phyloP scores from a whole-genome alignment of 106 monocot genomes.

The Dendrobium huoshanense region DNA sequence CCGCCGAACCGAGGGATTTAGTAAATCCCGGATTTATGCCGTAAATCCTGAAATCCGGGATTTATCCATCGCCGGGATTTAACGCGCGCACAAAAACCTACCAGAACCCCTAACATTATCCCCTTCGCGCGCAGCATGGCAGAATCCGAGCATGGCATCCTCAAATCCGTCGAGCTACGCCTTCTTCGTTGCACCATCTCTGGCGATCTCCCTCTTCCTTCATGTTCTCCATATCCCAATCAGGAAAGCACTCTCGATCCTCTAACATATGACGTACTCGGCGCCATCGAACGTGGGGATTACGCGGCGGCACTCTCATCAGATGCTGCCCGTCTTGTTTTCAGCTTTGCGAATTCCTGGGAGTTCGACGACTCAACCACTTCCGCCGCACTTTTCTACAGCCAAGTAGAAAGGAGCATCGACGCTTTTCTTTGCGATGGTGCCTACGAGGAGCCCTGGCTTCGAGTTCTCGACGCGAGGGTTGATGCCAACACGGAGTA shows the following conservation, averaged over 20 bases:
- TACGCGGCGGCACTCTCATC: constrained; percentile 58
- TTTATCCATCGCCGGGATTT: too few species aligned
- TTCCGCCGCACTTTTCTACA: constrained; percentile 55
- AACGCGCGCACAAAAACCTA: too few species aligned
- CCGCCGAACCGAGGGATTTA: too few species aligned
- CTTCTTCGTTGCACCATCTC: constrained; percentile 82
- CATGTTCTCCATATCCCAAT: constrained; percentile 5
- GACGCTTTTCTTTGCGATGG: constrained; percentile 34
- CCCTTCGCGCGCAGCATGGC: constrained; percentile 6
- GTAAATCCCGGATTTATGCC: too few species aligned
- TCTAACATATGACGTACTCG: constrained; percentile 33
- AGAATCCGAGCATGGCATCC: constrained; percentile 12
- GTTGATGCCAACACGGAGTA: constrained; percentile 20
- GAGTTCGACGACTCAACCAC: constrained; percentile 41
- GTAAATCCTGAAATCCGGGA: too few species aligned
- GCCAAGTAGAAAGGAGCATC: constrained; percentile 35
- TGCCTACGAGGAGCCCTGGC: constrained; percentile 32
- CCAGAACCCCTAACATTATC: neutral
- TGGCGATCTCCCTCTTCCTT: neutral
- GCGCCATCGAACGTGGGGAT: constrained; percentile 56
- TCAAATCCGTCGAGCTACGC: constrained; percentile 70
- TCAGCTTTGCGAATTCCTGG: constrained; percentile 35
- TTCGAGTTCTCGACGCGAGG: constrained; percentile 24
- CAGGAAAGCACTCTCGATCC: constrained; percentile 11
- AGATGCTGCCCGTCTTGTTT: constrained; percentile 28